These are phyloP conservation scores for Vavraia culicis DNA, from an alignment of 371 early-diverging fungal genomes.

Conservation along the genomic window DNA sequence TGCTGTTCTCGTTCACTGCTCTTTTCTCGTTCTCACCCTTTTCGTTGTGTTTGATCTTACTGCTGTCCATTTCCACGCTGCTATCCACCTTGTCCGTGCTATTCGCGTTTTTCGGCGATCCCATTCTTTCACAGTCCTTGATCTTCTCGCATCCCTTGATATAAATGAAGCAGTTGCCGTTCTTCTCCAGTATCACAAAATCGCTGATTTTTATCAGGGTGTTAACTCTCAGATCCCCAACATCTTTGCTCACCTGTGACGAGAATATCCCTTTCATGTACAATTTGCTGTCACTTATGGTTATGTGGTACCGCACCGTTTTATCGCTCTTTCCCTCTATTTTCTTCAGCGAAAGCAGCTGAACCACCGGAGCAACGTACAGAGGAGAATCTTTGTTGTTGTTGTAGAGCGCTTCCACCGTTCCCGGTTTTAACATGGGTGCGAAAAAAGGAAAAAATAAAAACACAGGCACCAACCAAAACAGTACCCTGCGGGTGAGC, in stretches of 20 bases:
- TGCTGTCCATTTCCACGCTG: neutral
- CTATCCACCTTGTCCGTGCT: neutral
- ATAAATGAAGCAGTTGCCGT: conserved; percentile 25
- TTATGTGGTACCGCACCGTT: conserved; percentile 14
- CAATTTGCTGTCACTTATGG: conserved; percentile 24
- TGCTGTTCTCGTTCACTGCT: conserved; percentile 2
- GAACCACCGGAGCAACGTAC: conserved; percentile 23
- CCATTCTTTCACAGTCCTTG: conserved; percentile 24
- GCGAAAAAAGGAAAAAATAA: no score
- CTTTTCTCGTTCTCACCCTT: neutral
- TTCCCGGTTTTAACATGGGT: conserved; percentile 30
- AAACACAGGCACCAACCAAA: no score
- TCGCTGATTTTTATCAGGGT: conserved; percentile 19
- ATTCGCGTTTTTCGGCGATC: conserved; percentile 4
- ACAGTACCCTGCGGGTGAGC: no score
- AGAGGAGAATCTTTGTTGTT: conserved; percentile 27
- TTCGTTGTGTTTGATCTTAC: neutral
- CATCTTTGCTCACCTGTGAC: conserved; percentile 11
- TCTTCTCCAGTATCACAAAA: conserved; percentile 16
- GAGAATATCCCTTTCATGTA: conserved; percentile 32
- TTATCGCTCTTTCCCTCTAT: neutral
- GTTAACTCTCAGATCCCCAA: conserved; percentile 5
- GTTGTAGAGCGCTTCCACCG: conserved; percentile 28
- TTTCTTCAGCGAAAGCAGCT: conserved; percentile 18
- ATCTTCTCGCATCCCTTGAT: conserved; percentile 14